Evolutionary conservation across 176 grass and related monocot species (phyloP).

Genomic region (Echinochloa phyllopogon): DNA sequence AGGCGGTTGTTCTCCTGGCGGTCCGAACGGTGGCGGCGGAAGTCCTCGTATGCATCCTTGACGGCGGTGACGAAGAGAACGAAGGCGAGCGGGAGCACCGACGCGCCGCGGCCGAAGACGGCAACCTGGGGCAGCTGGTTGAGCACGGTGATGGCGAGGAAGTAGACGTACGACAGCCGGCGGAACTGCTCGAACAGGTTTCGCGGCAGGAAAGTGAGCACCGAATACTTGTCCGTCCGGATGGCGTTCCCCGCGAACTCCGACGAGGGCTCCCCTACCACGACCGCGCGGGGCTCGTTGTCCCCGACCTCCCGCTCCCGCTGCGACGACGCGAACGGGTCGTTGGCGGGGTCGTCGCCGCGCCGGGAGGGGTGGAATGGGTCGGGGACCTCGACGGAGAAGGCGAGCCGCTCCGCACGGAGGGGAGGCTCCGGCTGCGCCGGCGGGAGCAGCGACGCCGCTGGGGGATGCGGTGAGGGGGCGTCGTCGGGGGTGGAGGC

Average conservation of each 20-base stretch:
- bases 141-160: slow-evolving; percentile 81
- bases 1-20: slow-evolving; percentile 68
- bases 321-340: slow-evolving; percentile 41
- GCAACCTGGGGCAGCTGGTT: slow-evolving; percentile 89
- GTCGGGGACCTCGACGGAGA: slow-evolving; percentile 42
- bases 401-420: slow-evolving; percentile 37
- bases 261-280: slow-evolving; percentile 54
- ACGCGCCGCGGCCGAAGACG: slow-evolving; percentile 72
- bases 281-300: slow-evolving; percentile 55
- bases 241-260: slow-evolving; percentile 62
- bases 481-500: background rate
- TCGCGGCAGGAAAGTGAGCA: slow-evolving; percentile 76
- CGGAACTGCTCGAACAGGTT: slow-evolving; percentile 97
- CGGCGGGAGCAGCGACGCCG: slow-evolving; percentile 46
- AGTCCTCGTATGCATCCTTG: slow-evolving; percentile 96
- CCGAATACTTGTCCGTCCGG: slow-evolving; percentile 75
- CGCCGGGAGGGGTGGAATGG: slow-evolving; percentile 38
- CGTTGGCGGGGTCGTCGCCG: slow-evolving; percentile 10
- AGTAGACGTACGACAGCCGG: slow-evolving; percentile 90
- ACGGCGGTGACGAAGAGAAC: slow-evolving; percentile 86
- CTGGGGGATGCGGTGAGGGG: slow-evolving; percentile 17
- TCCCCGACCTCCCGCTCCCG: slow-evolving; percentile 49
- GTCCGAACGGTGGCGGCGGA: slow-evolving; percentile 85
- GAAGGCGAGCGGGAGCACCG: slow-evolving; percentile 74
- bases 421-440: slow-evolving; percentile 55